Percentiles rank a stretch among this genome's conserved stretches.
Conservation (phyloP, 2,329 filamentous ascomycete genomes). For the Nothophaeocryptopus gaeumannii region DNA sequence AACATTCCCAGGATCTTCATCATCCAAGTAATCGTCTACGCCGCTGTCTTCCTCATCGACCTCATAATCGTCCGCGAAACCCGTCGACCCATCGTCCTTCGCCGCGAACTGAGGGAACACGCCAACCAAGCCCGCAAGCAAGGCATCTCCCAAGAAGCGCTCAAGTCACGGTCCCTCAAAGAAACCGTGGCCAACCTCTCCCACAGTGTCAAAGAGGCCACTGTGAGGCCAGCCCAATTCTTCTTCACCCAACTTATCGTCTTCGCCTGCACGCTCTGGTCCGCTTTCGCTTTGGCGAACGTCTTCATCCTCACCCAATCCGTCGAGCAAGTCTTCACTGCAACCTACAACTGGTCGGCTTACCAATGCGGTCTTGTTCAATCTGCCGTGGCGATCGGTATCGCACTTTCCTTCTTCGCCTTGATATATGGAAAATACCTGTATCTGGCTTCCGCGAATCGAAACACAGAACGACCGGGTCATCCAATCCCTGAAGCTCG, state of each 20-base stretch:
- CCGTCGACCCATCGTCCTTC: slow-evolving; percentile 48
- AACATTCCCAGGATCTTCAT: slow-evolving; percentile 35
- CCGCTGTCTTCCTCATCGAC: slow-evolving; percentile 41
- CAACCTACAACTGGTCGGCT: slow-evolving; percentile 41
- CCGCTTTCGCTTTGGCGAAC: slow-evolving; percentile 47
- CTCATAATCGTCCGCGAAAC: slow-evolving; percentile 46
- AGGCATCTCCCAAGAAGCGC: slow-evolving; percentile 37
- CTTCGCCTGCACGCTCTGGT: slow-evolving; percentile 49
- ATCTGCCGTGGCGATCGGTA: slow-evolving; percentile 46
- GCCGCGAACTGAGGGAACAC: slow-evolving; percentile 36
- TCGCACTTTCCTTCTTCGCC: slow-evolving; percentile 41
- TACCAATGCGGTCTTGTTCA: slow-evolving; percentile 47
- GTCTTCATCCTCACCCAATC: slow-evolving; percentile 53
- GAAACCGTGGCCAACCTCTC: slow-evolving; percentile 29
- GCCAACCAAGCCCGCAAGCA: slow-evolving; percentile 31
- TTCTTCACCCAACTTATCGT: slow-evolving; percentile 52
- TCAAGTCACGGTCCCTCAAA: slow-evolving; percentile 31
- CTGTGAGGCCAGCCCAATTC: slow-evolving; percentile 39
- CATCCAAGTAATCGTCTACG: slow-evolving; percentile 45
- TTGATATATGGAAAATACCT: slow-evolving; percentile 35
- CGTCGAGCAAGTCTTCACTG: slow-evolving; percentile 43
- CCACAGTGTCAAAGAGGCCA: slow-evolving; percentile 19
- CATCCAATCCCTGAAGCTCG: slow-evolving; percentile 45
- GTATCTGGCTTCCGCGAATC: slow-evolving; percentile 42
- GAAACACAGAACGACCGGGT: slow-evolving; percentile 38